A percentile compares a stretch with the other conserved stretches of the same genome.
Conservation (phyloP, 805 yeast species). For the Myxozyma melibiosi region DNA sequence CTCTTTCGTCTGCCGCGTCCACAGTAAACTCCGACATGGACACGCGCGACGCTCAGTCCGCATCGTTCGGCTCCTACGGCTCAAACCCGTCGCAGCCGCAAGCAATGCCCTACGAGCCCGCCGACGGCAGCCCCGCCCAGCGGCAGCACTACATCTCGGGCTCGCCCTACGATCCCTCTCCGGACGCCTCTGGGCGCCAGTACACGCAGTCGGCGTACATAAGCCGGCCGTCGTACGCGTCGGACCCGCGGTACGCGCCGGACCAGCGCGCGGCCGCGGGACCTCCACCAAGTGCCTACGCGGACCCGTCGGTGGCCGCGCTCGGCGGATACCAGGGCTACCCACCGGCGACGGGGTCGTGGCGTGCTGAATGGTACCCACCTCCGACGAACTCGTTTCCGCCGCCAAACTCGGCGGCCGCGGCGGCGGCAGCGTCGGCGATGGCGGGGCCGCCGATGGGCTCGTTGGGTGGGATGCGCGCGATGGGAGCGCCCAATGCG, state of each 20-base stretch:
- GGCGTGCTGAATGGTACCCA: constrained; percentile 33
- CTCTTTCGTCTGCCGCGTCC: not conserved
- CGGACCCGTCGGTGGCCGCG: constrained; percentile 3
- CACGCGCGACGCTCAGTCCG: constrained; percentile 26
- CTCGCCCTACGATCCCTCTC: constrained; percentile 8
- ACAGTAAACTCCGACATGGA: constrained; percentile 14
- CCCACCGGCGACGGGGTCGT: constrained; percentile 22
- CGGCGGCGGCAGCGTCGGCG: constrained; percentile 2
- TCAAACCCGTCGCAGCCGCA: constrained; percentile 14
- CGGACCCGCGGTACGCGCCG: constrained; percentile 26
- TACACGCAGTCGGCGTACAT: constrained; percentile 16
- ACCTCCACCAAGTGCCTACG: constrained; percentile 13
- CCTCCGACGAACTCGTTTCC: constrained; percentile 20
- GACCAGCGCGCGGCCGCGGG: constrained; percentile 15
- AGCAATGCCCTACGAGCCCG: constrained; percentile 15
- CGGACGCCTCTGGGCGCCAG: constrained; percentile 17
- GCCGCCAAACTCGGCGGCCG: constrained; percentile 3
- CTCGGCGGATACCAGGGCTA: constrained; percentile 5
- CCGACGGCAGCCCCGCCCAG: constrained; percentile 14
- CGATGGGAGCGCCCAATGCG: not conserved
- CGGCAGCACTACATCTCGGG: constrained; percentile 18
- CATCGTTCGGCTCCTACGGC: constrained; percentile 19
- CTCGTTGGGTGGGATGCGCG: constrained; percentile 8
- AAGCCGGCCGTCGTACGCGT: constrained; percentile 6
- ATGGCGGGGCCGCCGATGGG: constrained; percentile 5